phyloP scores from a whole-genome alignment of 495 filamentous ascomycete species.

The Podospora australis region DNA sequence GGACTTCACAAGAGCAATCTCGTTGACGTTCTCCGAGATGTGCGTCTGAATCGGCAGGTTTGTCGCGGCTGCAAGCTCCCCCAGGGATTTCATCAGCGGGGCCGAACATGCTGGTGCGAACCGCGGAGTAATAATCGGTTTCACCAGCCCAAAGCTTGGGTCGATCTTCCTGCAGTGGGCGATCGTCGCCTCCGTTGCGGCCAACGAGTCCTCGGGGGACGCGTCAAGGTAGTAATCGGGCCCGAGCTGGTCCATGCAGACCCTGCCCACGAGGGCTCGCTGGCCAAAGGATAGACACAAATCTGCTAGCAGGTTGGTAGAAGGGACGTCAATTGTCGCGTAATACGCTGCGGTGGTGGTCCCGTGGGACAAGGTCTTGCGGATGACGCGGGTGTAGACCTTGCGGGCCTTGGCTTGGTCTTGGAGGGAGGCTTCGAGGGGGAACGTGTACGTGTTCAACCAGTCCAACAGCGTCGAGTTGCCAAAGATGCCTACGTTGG shows the following conservation, averaged over 20 bases:
- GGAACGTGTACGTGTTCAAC: constrained; percentile 94
- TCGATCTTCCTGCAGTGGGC: constrained; percentile 63
- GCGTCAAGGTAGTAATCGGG: constrained; percentile 73
- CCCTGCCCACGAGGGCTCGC: constrained; percentile 81
- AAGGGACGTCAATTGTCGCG: constrained; percentile 72
- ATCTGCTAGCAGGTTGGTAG: constrained; percentile 82
- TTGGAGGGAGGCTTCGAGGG: constrained; percentile 68
- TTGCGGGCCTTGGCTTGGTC: constrained; percentile 40
- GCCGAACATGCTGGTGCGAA: constrained; percentile 75
- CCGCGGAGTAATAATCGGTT: constrained; percentile 84
- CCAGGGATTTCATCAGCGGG: constrained; percentile 55
- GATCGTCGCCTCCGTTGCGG: constrained; percentile 55
- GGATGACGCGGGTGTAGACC: constrained; percentile 69
- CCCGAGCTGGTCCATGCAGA: constrained; percentile 79
- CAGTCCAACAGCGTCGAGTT: constrained; percentile 83
- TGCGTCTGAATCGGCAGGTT: constrained; percentile 78
- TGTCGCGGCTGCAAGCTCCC: constrained; percentile 51
- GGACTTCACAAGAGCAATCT: constrained; percentile 60
- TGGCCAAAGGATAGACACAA: constrained; percentile 72
- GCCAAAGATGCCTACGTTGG: constrained; percentile 88
- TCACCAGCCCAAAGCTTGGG: constrained; percentile 46
- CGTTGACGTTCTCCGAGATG: constrained; percentile 74
- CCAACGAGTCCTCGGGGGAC: constrained; percentile 47
- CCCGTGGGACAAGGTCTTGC: constrained; percentile 75
- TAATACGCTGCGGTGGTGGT: constrained; percentile 91